Conservation (phyloP, 306 rosid genomes). For the Myrica gale region DNA sequence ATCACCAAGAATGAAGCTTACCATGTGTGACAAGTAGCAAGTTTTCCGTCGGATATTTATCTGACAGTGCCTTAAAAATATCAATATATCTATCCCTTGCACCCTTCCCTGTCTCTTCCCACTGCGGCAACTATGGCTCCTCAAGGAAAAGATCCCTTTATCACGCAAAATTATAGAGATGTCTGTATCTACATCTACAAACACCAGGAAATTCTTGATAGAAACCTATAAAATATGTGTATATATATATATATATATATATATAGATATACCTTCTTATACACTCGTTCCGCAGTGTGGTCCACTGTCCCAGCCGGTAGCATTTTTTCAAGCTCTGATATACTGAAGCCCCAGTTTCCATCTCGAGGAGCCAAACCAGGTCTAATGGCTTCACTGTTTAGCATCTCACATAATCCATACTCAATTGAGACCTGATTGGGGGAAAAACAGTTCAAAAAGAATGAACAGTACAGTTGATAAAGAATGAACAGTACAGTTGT, state of each 20-base stretch:
- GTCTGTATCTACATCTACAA: neutral
- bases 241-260: no score
- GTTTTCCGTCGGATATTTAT: slow-evolving; percentile 63
- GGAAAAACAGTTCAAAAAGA: neutral
- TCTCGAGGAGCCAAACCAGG: slow-evolving; percentile 55
- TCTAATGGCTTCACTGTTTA: slow-evolving; percentile 59
- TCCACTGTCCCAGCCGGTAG: slow-evolving; percentile 77
- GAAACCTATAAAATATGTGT: neutral
- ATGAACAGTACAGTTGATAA: no score
- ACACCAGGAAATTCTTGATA: neutral
- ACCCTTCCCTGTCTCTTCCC: slow-evolving; percentile 48
- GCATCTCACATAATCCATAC: slow-evolving; percentile 85
- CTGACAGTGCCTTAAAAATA: slow-evolving; percentile 66
- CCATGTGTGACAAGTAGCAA: slow-evolving; percentile 95
- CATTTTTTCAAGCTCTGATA: slow-evolving; percentile 66
- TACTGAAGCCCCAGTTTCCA: slow-evolving; percentile 66
- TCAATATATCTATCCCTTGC: slow-evolving; percentile 60
- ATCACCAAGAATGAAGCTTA: slow-evolving; percentile 22
- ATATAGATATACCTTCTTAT: slow-evolving; percentile 54
- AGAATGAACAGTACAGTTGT: no score
- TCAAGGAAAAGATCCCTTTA: slow-evolving; percentile 10
- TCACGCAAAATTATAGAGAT: slow-evolving; percentile 14
- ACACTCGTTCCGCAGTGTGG: slow-evolving; percentile 45
- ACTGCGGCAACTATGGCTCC: slow-evolving; percentile 60
- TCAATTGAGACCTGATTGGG: slow-evolving; percentile 65